A percentile compares a stretch with the other conserved stretches of the same genome.
Conservation (phyloP, 305 asterid species). For the Fraxinus platypoda region DNA sequence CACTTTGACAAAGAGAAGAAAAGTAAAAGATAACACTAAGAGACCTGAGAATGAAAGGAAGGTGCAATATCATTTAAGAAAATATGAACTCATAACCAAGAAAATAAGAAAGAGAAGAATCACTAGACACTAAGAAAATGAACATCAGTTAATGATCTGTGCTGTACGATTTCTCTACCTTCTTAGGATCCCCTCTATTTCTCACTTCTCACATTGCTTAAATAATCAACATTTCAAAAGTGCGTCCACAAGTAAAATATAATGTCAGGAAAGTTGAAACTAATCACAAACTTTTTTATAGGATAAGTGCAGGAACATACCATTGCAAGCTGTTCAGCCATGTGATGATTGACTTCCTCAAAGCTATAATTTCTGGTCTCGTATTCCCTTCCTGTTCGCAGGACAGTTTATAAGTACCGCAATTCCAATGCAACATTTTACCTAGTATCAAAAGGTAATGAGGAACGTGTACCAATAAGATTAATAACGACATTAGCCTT, state of each 20-base stretch:
- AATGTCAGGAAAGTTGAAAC: neutral
- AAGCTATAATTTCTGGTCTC: constrained; percentile 92
- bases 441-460: neutral
- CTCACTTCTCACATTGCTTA: neutral
- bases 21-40: neutral
- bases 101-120: neutral
- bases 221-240: neutral
- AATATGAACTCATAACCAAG: neutral
- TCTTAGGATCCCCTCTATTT: neutral
- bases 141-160: neutral
- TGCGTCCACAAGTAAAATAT: neutral
- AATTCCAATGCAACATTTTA: constrained; percentile 1
- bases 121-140: neutral
- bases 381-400: constrained; percentile 77
- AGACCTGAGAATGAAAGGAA: neutral
- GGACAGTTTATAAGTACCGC: constrained; percentile 20
- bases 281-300: neutral
- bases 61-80: neutral
- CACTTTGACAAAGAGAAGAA: neutral
- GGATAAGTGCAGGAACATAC: constrained; percentile 41
- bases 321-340: constrained; percentile 83
- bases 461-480: constrained; percentile 64
- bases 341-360: constrained; percentile 87
- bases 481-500: constrained; percentile 96
- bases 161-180: neutral